Conservation (phyloP, 2,329 filamentous ascomycete species). For the Diaporthe longicolla region DNA sequence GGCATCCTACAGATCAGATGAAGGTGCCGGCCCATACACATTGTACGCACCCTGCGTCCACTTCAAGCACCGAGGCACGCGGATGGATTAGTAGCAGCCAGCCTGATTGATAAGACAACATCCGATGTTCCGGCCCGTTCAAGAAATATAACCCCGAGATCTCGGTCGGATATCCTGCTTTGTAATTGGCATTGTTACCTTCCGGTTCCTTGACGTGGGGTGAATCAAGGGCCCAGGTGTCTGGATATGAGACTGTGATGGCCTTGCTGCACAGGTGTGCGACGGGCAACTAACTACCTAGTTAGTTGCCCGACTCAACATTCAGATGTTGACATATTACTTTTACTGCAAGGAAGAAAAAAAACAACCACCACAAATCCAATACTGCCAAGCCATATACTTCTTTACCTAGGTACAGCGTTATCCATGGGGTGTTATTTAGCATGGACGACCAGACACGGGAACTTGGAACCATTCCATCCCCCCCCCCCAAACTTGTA, state of each 20-base stretch:
- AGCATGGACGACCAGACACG: not conserved
- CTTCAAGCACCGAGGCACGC: slow-evolving; percentile 7
- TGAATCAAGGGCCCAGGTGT: too few relatives aligned
- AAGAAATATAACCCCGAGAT: not conserved
- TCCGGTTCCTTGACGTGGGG: not conserved
- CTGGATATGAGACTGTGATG: not conserved
- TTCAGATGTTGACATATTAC: too few relatives aligned
- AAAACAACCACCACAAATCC: too few relatives aligned
- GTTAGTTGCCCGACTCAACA: too few relatives aligned
- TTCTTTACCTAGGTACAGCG: too few relatives aligned
- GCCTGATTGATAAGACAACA: slow-evolving; percentile 21
- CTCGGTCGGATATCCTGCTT: slow-evolving; percentile 33
- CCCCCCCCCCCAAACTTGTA: too few relatives aligned
- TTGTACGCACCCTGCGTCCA: slow-evolving; percentile 1
- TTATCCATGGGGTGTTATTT: too few relatives aligned
- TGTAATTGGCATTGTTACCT: slow-evolving; percentile 4
- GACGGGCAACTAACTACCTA: not conserved
- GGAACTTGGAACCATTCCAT: not conserved
- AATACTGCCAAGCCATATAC: too few relatives aligned
- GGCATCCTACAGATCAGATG: not conserved
- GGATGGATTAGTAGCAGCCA: slow-evolving; percentile 11
- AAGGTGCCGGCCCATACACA: slow-evolving; percentile 1
- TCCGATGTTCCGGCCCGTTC: not conserved
- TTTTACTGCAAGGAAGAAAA: too few relatives aligned
- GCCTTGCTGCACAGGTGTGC: not conserved